Base-by-base conservation (phyloP, 1,139 yeast species). In the Saccharomyces hybrid region DNA sequence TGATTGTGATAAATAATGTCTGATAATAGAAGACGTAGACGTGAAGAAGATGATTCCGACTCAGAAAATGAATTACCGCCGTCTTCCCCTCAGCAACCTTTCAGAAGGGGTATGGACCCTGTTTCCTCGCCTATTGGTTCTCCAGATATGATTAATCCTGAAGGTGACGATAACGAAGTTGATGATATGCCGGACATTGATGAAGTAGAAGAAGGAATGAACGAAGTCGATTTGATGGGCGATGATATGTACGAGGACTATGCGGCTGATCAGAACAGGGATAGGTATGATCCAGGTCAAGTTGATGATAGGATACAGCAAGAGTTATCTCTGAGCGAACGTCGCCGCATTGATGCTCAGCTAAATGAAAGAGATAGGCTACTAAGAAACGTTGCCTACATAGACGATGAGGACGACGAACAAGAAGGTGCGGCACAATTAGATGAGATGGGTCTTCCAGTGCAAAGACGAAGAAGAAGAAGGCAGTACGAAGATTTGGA, bases 241-340 rank as follows among this genome's bases (percentile, higher is more conserved):
- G 97, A 89, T 52, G 84, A 86, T 63, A 79, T 89, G 84, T 86
- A 83, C 65, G 75, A 80, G 13, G 98, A 93, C 71, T 91, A 91
- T 68, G 78, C 78, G 50, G 74, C 73, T 16, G 84, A 84, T 62
- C 80, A 78, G 1, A 80, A 75, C 32, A 84, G 87, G 63, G 97
- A 91, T 70, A 75, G 71, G 41, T 91, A 93, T 69, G 95, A 90
- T 59, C 68, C 80, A 30, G 55, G 56, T 6, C 84, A 83, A 11
- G 88, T 89, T 57, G 97, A 91, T 66, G 97, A 90, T 64, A 81
- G 78, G 25, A 86, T 81, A 23, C 87, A 86, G 61, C 85, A 81
- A 28, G 91, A 81, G 52, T 75, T 93, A 73, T 90, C 85, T 61
- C 74, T 83, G 0, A 87, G 82, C 23, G 84, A 84, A 46, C 79